A percentile compares a stretch with the other conserved stretches of the same genome.
Conservation (phyloP, 2,329 filamentous ascomycete genomes). For the Aureobasidium sp. region DNA sequence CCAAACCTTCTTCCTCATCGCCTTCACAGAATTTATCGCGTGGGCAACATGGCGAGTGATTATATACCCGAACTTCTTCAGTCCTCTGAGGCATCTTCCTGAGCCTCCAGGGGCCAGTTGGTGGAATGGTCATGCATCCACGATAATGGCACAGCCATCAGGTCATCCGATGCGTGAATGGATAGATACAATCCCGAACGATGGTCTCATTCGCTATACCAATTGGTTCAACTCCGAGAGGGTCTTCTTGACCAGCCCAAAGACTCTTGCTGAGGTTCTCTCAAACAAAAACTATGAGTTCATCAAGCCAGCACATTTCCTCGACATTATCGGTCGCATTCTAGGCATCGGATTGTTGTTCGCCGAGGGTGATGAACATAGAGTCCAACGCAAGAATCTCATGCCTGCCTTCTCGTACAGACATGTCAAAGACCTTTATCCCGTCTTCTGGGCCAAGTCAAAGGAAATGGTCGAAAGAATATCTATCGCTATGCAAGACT, state of each 20-base stretch:
- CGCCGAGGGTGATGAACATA: conserved; percentile 87
- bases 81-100: conserved; percentile 50
- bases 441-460: conserved; percentile 41
- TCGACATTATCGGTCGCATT: conserved; percentile 50
- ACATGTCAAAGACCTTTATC: conserved; percentile 43
- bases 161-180: conserved; percentile 41
- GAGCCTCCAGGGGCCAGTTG: conserved; percentile 34
- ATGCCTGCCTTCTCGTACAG: conserved; percentile 43
- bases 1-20: conserved; percentile 34
- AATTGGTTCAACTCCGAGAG: conserved; percentile 39
- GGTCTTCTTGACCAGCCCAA: conserved; percentile 37
- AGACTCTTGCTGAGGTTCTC: conserved; percentile 41
- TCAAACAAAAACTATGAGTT: conserved; percentile 44
- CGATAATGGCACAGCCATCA: conserved; percentile 33
- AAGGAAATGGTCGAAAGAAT: conserved; percentile 31
- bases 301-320: conserved; percentile 37
- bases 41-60: conserved; percentile 36
- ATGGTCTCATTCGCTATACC: conserved; percentile 46
- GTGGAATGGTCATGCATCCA: conserved; percentile 34
- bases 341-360: conserved; percentile 66
- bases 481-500: conserved; percentile 24
- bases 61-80: conserved; percentile 51
- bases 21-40: conserved; percentile 27
- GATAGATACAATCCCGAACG: conserved; percentile 45
- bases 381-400: conserved; percentile 44